A percentile compares a stretch with the other conserved stretches of the same genome.
Evolutionary conservation across 2,329 filamentous ascomycete genomes (phyloP).

Genomic region (Colletotrichum lini): DNA sequence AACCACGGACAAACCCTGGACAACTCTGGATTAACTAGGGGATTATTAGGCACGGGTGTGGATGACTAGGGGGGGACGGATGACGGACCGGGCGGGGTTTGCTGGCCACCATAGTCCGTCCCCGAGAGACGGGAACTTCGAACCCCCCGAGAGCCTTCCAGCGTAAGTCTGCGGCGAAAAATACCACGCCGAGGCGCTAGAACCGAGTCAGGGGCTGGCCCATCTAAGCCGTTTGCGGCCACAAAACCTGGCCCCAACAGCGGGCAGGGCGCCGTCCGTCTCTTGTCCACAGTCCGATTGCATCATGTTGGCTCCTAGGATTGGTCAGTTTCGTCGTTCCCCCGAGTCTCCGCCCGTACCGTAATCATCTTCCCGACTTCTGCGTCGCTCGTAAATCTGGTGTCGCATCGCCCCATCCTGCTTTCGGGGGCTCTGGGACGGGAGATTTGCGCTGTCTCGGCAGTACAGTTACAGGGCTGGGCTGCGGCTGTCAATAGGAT

Average conservation of each 20-base stretch:
- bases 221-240: conserved; percentile 15
- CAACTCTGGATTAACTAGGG: too few relatives aligned
- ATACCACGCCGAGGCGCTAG: conserved; percentile 10
- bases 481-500: conserved; percentile 13
- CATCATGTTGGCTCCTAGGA: conserved; percentile 21
- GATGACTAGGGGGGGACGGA: conserved; percentile 3
- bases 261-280: conserved; percentile 8
- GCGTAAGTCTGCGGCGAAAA: not conserved
- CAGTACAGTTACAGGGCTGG: not conserved
- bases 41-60: too few relatives aligned
- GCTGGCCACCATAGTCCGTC: conserved; percentile 9
- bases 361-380: not conserved
- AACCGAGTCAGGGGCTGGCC: not conserved
- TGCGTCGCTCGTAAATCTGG: conserved; percentile 33
- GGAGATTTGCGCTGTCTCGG: conserved; percentile 15
- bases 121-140: conserved; percentile 16
- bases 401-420: conserved; percentile 1
- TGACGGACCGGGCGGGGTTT: conserved; percentile 27
- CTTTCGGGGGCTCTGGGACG: not conserved
- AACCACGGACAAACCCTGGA: too few relatives aligned
- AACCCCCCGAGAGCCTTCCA: conserved; percentile 22
- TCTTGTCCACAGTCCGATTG: conserved; percentile 10
- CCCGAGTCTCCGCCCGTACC: not conserved
- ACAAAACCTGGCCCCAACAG: not conserved
- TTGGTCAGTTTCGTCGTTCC: not conserved